Conservation (phyloP, 257 asterid genomes). For the Salvia rosmarinus region DNA sequence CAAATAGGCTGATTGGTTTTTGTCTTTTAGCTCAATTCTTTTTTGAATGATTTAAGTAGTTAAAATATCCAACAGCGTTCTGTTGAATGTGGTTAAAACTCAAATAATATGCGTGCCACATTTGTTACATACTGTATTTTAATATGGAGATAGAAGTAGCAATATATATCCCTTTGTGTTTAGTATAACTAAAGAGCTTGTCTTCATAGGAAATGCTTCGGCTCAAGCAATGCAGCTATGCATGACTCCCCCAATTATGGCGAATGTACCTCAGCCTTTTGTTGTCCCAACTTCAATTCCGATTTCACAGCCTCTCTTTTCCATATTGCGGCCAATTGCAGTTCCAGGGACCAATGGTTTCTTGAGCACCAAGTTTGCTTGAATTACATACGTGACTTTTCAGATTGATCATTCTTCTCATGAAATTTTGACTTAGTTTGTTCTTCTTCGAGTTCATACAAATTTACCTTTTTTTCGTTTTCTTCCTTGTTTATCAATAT, state of each 20-base stretch:
- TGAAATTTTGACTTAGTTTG: conserved; percentile 38
- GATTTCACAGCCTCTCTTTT: conserved; percentile 52
- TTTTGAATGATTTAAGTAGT: background rate
- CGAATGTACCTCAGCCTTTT: conserved; percentile 52
- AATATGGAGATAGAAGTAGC: background rate
- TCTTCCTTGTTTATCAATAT: background rate
- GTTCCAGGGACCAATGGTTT: conserved; percentile 58
- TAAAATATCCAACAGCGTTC: background rate
- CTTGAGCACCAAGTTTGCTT: conserved; percentile 53
- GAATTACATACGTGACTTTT: conserved; percentile 19
- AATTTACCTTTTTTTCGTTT: conserved; percentile 22
- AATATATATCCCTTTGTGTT: background rate
- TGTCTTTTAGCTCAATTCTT: background rate
- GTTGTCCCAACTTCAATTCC: conserved; percentile 60
- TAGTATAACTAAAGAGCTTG: conserved; percentile 11
- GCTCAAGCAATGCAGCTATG: conserved; percentile 64
- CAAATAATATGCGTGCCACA: background rate
- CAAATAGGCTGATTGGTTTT: background rate
- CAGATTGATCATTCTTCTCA: conserved; percentile 32
- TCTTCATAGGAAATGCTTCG: conserved; percentile 56
- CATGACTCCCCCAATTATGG: conserved; percentile 55
- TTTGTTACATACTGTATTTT: background rate
- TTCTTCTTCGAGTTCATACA: conserved; percentile 26
- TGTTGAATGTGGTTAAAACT: background rate
- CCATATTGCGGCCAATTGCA: conserved; percentile 52